These are phyloP conservation scores for Picea sitchensis DNA, from an alignment of 75 land plant genomes.

Conservation along the genomic window DNA sequence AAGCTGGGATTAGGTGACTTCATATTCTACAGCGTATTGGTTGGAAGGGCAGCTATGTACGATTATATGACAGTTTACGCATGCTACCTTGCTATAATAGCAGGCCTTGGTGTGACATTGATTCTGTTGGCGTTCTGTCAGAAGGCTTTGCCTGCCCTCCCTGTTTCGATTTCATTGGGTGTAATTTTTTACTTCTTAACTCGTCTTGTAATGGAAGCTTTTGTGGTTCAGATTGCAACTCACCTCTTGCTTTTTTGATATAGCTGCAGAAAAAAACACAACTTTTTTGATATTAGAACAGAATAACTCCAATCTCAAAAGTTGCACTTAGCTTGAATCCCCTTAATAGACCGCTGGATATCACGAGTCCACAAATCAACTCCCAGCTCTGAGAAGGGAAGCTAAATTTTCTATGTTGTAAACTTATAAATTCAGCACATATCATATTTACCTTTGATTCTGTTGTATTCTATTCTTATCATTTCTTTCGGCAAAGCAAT, in stretches of 20 bases:
- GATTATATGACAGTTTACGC: constrained; percentile 86
- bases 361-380: not conserved
- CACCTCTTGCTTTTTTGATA: constrained; percentile 70
- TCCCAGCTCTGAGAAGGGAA: not conserved
- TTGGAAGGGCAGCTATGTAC: constrained; percentile 84
- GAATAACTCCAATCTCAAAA: not conserved
- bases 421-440: not conserved
- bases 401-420: not conserved
- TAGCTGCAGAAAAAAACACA: too few species aligned
- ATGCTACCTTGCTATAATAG: constrained; percentile 85
- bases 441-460: not conserved
- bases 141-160: constrained; percentile 96
- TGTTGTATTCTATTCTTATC: constrained; percentile 6
- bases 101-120: constrained; percentile 91
- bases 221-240: constrained; percentile 62
- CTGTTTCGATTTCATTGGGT: constrained; percentile 83
- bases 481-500: not conserved
- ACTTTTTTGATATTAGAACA: too few species aligned
- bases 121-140: constrained; percentile 71
- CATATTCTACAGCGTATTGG: constrained; percentile 80
- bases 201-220: constrained; percentile 75
- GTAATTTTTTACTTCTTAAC: constrained; percentile 86
- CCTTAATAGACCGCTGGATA: not conserved
- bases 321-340: not conserved
- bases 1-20: constrained; percentile 93